Evolutionary conservation across 2,329 filamentous ascomycete species (phyloP).

Genomic region (Ophiostoma ulmi): DNA sequence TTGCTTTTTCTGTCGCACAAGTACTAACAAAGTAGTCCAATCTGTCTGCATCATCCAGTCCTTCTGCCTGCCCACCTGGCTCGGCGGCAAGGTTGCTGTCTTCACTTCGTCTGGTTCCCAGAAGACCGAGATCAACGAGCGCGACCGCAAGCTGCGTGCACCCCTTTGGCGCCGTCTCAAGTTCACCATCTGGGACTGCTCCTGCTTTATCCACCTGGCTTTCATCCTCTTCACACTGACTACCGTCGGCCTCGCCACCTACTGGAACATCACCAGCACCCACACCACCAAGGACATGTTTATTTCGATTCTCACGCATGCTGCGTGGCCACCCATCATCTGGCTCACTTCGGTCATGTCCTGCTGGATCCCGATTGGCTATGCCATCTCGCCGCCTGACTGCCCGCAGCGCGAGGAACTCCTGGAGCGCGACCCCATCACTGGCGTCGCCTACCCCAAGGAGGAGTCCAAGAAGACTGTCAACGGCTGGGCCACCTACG

Average conservation of each 20-base stretch:
- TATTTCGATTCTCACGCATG: constrained; percentile 53
- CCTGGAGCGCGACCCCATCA: constrained; percentile 51
- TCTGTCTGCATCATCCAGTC: constrained; percentile 50
- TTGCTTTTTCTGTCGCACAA: too few relatives aligned
- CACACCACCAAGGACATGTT: constrained; percentile 37
- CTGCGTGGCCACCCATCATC: constrained; percentile 52
- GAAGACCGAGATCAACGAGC: constrained; percentile 52
- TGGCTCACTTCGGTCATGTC: constrained; percentile 50
- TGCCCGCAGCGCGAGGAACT: constrained; percentile 38
- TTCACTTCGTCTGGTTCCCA: constrained; percentile 59
- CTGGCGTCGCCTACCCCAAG: constrained; percentile 47
- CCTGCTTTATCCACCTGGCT: constrained; percentile 49
- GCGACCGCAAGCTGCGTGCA: constrained; percentile 49
- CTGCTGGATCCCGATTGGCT: constrained; percentile 55
- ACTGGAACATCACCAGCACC: constrained; percentile 44
- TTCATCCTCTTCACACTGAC: constrained; percentile 53
- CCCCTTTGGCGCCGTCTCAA: constrained; percentile 43
- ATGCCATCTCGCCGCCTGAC: constrained; percentile 58
- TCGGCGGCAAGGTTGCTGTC: constrained; percentile 54
- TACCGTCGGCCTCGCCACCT: constrained; percentile 46
- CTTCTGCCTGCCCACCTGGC: constrained; percentile 56
- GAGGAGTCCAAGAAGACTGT: constrained; percentile 39
- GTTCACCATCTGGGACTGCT: constrained; percentile 50
- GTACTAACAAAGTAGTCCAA: constrained; percentile 28
- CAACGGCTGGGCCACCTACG: constrained; percentile 41